Evolutionary conservation across 2,329 filamentous ascomycete species (phyloP), one percentile per base, ranked within the genome.

Genomic region (Teratosphaeria viscida): DNA sequence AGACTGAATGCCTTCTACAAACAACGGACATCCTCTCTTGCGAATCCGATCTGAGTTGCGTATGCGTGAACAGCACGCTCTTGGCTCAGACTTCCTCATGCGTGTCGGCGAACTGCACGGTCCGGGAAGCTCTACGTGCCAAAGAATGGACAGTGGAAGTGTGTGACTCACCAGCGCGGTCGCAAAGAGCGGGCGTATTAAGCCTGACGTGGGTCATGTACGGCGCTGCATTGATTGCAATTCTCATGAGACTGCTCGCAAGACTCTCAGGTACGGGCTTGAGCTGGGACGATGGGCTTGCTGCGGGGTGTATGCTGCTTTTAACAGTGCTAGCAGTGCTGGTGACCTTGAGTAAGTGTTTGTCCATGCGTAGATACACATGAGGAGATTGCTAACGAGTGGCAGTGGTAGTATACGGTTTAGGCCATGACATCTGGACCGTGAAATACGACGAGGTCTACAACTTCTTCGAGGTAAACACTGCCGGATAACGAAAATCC

Each of bases 371-470:
- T 5, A 10, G 4, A 10, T n/a, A 19, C 16, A 12, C 16, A 10
- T 49, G 43, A 49, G 6, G n/a, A 6, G 2, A 19, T 19, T 6
- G 19, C 43, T 49, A n/a, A 49, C 19, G n/a, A n/a, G 16, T n/a
- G 19, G n/a, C 19, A 64, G 60, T 64, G 54, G 63, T 63, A 8
- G 57, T 65, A 12, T 27, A 60, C 11, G 67, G 66, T 14, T 60
- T 68, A 6, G 66, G 65, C 1, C 64, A 64, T 56, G 67, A 67
- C 19, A 63, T 64, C 52, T 64, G 63, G 63, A 63, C 57, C 11
- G 57, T 64, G 10, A 58, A 58, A 2, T 63, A 63, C 35, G 58
- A 62, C 5, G 55, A 63, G 19, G n/a, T 56, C 34, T 56, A 61
- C 54, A 59, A 57, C 37, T 61, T 57, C 35, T 49, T 49, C 16